Conservation (phyloP, 2,329 filamentous ascomycete genomes). For the Pseudogymnoascus sp. region DNA sequence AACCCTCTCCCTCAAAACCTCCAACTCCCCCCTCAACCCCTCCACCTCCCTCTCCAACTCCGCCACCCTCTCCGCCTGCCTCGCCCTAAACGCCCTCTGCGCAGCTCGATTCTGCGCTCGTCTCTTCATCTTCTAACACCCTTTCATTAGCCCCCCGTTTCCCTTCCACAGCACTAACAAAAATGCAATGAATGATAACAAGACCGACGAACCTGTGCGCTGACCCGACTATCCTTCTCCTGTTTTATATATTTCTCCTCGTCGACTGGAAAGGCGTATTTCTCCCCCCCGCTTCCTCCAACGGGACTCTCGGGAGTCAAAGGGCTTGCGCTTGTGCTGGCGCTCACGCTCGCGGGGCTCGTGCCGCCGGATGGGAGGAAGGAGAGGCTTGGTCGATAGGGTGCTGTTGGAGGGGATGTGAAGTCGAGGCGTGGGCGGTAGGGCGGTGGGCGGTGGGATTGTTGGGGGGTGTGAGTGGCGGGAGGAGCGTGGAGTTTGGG, state of each 20-base stretch:
- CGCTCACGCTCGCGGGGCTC: not conserved
- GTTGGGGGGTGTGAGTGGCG: too few relatives aligned
- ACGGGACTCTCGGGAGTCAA: not conserved
- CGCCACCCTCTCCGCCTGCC: not conserved
- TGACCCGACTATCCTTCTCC: not conserved
- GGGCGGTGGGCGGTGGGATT: not conserved
- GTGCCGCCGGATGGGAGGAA: not conserved
- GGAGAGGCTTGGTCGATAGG: not conserved
- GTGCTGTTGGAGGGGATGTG: not conserved
- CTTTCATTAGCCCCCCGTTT: not conserved
- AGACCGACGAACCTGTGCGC: not conserved
- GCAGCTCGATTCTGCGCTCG: not conserved
- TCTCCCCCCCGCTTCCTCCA: not conserved
- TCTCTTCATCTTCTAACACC: not conserved
- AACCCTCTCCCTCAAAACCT: not conserved
- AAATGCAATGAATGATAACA: too few relatives aligned
- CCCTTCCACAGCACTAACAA: too few relatives aligned
- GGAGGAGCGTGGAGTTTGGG: too few relatives aligned
- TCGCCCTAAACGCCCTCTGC: not conserved
- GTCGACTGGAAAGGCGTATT: not conserved
- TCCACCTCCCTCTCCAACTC: not conserved
- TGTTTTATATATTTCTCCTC: not conserved
- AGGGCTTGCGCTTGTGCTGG: not conserved
- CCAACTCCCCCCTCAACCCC: not conserved
- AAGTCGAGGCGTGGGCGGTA: not conserved